phyloP scores from a whole-genome alignment of 164 flowering plant genomes.

The Umbilicus rupestris region DNA sequence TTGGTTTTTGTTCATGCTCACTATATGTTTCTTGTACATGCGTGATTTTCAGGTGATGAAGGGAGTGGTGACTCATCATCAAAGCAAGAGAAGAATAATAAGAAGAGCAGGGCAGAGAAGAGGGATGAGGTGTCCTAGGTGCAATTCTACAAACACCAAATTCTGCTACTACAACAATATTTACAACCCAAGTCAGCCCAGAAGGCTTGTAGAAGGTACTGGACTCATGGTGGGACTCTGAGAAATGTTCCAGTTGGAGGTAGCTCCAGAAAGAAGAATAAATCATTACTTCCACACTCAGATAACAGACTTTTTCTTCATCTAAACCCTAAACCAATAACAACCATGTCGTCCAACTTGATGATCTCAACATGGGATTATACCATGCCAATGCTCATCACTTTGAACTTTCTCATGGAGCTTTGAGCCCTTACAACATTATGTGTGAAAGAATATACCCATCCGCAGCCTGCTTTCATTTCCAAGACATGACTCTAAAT shows the following conservation, averaged over 20 bases:
- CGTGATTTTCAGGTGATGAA: background rate
- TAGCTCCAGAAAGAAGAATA: background rate
- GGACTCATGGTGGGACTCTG: constrained; percentile 6
- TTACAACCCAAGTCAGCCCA: constrained; percentile 5
- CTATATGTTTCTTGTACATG: background rate
- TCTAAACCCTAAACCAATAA: background rate
- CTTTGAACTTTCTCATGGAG: constrained; percentile 4
- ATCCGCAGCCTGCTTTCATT: no score
- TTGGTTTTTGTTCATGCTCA: background rate
- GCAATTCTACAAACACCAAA: constrained; percentile 7
- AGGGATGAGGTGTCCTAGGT: background rate
- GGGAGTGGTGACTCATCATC: background rate
- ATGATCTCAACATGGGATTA: constrained; percentile 3
- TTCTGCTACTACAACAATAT: constrained; percentile 5
- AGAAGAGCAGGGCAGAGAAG: background rate
- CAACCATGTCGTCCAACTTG: background rate
- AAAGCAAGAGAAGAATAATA: background rate
- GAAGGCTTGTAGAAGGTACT: constrained; percentile 7
- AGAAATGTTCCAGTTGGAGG: constrained; percentile 5
- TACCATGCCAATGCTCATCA: constrained; percentile 7
- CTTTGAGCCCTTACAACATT: background rate
- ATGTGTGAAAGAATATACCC: no score
- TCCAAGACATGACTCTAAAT: background rate
- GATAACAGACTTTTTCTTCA: background rate
- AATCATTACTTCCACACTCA: background rate